phyloP scores from a whole-genome alignment of 208 protist species.

The Eutreptiella sp. region DNA sequence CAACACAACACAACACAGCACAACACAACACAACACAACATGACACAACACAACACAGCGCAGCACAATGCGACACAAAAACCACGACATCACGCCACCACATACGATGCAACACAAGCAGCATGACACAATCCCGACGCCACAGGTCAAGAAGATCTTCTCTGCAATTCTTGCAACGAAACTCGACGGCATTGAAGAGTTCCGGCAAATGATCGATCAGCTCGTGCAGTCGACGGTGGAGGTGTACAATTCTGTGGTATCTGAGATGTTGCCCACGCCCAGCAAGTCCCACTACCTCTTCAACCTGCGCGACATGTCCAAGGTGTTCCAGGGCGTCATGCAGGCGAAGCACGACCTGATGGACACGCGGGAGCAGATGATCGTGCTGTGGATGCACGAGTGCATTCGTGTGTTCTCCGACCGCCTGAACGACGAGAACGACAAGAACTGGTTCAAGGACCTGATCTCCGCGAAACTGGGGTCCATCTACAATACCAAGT shows the following conservation, averaged over 20 bases:
- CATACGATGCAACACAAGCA: too few relatives aligned
- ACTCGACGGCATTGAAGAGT: constrained; percentile 79
- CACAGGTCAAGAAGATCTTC: constrained; percentile 91
- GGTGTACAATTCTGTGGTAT: constrained; percentile 81
- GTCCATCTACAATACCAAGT: constrained; percentile 81
- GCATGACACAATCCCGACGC: too few relatives aligned
- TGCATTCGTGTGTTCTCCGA: constrained; percentile 93
- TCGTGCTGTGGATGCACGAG: constrained; percentile 96
- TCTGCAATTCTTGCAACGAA: constrained; percentile 82
- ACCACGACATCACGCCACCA: too few relatives aligned
- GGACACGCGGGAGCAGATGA: constrained; percentile 83
- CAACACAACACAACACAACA: too few relatives aligned
- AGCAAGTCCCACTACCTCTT: constrained; percentile 97
- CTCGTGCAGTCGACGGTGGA: constrained; percentile 89
- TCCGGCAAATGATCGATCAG: constrained; percentile 76
- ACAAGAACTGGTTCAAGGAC: constrained; percentile 84
- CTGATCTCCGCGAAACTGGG: constrained; percentile 82
- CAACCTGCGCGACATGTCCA: constrained; percentile 93
- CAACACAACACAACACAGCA: too few relatives aligned
- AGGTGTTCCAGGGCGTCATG: constrained; percentile 95
- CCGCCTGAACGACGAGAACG: constrained; percentile 82
- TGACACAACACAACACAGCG: too few relatives aligned
- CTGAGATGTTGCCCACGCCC: constrained; percentile 88
- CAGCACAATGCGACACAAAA: too few relatives aligned
- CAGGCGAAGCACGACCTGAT: constrained; percentile 74